Evolutionary conservation across 2,329 filamentous ascomycete species (phyloP).

Genomic region (Hysterium pulicare): DNA sequence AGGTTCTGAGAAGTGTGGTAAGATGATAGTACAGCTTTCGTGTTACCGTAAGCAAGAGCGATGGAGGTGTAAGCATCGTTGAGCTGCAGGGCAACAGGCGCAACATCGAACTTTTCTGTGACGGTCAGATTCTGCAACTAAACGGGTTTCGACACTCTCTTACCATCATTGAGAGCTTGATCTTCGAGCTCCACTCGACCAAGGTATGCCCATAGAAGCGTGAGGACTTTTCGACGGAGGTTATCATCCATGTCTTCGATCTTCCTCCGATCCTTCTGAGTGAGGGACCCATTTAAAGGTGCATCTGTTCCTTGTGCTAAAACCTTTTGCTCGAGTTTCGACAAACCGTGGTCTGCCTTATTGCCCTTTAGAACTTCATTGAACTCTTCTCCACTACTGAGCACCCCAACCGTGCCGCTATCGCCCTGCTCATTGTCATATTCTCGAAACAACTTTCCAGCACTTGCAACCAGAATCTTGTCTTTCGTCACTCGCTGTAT

Average conservation of each 20-base stretch:
- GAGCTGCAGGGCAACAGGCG: constrained; percentile 78
- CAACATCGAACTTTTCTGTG: constrained; percentile 83
- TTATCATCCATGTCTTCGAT: constrained; percentile 79
- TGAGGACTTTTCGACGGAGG: constrained; percentile 78
- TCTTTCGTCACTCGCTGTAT: constrained; percentile 91
- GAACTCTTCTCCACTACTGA: constrained; percentile 86
- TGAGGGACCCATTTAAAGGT: constrained; percentile 57
- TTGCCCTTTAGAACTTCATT: constrained; percentile 71
- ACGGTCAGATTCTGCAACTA: constrained; percentile 8
- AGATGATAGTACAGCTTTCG: constrained; percentile 74
- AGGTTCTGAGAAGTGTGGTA: constrained; percentile 81
- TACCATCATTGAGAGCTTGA: constrained; percentile 64
- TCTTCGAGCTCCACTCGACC: constrained; percentile 84
- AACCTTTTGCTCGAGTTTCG: constrained; percentile 79
- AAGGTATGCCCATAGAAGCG: constrained; percentile 91
- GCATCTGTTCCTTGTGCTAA: constrained; percentile 57
- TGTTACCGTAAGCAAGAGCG: constrained; percentile 80
- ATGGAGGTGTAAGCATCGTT: constrained; percentile 87
- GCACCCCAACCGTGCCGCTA: constrained; percentile 72
- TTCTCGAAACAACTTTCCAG: constrained; percentile 90
- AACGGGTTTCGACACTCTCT: constrained; percentile 3
- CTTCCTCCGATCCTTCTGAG: constrained; percentile 69
- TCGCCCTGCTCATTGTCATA: constrained; percentile 82
- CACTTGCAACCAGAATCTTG: constrained; percentile 86
- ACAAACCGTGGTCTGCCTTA: constrained; percentile 74